Percentiles rank a stretch among this genome's conserved stretches.
Conservation (phyloP, 352 stramenopile species). For the Aphanomyces stellatus region DNA sequence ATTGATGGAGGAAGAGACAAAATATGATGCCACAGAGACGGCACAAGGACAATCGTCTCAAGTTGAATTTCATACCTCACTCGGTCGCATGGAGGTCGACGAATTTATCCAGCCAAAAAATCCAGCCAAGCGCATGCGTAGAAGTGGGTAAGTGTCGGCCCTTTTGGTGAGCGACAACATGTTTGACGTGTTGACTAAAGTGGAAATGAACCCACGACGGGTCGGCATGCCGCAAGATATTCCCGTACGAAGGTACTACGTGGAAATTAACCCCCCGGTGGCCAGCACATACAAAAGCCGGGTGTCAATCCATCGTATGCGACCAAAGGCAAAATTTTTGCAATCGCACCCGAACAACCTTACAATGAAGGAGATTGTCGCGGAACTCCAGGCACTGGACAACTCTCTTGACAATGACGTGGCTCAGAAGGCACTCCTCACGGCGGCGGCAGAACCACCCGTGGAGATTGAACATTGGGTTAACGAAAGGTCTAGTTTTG, state of each 20-base stretch:
- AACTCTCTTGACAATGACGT: background rate
- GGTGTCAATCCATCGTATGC: background rate
- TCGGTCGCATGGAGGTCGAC: background rate
- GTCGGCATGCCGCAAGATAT: background rate
- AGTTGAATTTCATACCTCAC: background rate
- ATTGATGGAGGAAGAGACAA: background rate
- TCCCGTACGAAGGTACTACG: background rate
- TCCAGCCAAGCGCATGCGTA: background rate
- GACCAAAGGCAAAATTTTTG: background rate
- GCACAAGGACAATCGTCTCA: background rate
- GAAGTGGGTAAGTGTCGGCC: background rate
- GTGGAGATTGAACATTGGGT: background rate
- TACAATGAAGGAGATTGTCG: conserved; percentile 5
- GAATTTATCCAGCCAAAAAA: background rate
- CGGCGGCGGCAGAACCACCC: background rate
- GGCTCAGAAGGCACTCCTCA: background rate
- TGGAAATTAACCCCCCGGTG: background rate
- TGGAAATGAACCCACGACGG: background rate
- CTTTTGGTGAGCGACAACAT: background rate
- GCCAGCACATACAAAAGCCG: background rate
- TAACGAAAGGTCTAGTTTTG: background rate
- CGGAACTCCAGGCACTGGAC: background rate
- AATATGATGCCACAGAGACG: background rate
- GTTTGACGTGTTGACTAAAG: background rate
- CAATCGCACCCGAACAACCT: conserved; percentile 1